Evolutionary conservation across 768 basidiomycete species (phyloP), one percentile per base, ranked within the genome.

Genomic region (Leccinum longicurvipes): DNA sequence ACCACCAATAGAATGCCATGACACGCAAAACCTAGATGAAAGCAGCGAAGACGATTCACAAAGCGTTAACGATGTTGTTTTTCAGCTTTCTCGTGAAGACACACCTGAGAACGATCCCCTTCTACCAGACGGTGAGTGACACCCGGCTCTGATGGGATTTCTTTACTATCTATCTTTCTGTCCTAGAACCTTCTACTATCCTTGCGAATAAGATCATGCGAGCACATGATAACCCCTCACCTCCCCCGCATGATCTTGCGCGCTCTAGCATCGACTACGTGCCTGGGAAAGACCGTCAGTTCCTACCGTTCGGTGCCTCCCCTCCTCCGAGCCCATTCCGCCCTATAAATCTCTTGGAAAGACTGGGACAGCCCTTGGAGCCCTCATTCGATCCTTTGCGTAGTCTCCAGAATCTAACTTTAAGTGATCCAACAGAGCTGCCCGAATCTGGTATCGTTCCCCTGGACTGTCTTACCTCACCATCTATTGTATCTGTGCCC

Each of bases 161-260:
- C 47, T 50, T 61, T 27, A 54, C 53, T 23, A 58, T 60, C 53
- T 23, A 58, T 60, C 49, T 11, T 41, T 34, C 42, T n/a, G 23
- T 17, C 36, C 25, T 59, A 82, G 89, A 90, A 65, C 87, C 87
- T 9, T 81, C 87, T 2, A 85, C 86, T 53, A 77, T 78, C 5
- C 73, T 91, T 48, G 89, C 85, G 29, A 81, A 74, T 58, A 83
- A 73, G 70, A 81, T 91, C 46, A 77, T 86, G 45, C 78, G 82
- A 49, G 89, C 89, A 50, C 80, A 82, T 55, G 84, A 83, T 62
- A 91, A 91, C 63, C 89, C 89, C 17, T 91, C 89, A 17, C 88
- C 89, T 17, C 82, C 82, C 5, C 82, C 82, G 27, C 63, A 51
- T 41, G 61, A 61, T 46, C 60, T 49, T 44, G 60, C 60, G 19